A percentile compares a stretch with the other conserved stretches of the same genome.
phyloP scores from a whole-genome alignment of 1,284 basidiomycete species.

The Cryptococcus maquisensis region DNA sequence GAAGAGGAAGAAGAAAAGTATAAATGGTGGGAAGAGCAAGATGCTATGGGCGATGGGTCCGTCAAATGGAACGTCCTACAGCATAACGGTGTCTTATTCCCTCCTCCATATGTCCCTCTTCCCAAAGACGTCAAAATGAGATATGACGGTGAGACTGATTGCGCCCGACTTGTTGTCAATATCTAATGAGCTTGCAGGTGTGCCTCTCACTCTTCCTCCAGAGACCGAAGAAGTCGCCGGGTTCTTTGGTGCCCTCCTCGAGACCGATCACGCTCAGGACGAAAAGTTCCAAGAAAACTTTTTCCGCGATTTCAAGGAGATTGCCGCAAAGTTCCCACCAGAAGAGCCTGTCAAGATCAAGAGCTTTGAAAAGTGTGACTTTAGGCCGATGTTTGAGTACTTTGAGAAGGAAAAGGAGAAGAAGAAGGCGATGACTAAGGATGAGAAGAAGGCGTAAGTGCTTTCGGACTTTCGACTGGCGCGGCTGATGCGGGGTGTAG shows the following conservation, averaged over 20 bases:
- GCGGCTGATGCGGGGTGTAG: background rate
- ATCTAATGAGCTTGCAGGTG: slow-evolving; percentile 55
- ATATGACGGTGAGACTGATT: slow-evolving; percentile 69
- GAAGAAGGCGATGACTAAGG: slow-evolving; percentile 79
- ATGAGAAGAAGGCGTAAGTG: slow-evolving; percentile 74
- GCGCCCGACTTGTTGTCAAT: background rate
- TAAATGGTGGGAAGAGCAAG: slow-evolving; percentile 77
- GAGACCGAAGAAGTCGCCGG: slow-evolving; percentile 95
- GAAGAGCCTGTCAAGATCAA: slow-evolving; percentile 68
- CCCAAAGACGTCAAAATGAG: slow-evolving; percentile 87
- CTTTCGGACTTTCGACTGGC: background rate
- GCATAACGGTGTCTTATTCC: slow-evolving; percentile 93
- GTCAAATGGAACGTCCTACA: slow-evolving; percentile 89
- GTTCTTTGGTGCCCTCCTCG: slow-evolving; percentile 90
- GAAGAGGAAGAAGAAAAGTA: slow-evolving; percentile 41
- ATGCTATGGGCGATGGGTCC: slow-evolving; percentile 63
- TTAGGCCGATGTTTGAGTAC: slow-evolving; percentile 89
- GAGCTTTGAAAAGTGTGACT: slow-evolving; percentile 81
- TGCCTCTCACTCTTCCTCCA: slow-evolving; percentile 70
- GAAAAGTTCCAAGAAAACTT: slow-evolving; percentile 90
- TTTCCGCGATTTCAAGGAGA: slow-evolving; percentile 80
- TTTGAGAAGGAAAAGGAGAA: slow-evolving; percentile 87
- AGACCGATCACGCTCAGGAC: slow-evolving; percentile 90
- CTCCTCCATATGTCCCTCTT: slow-evolving; percentile 84
- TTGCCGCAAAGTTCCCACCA: slow-evolving; percentile 80